Base-by-base conservation (phyloP, 2,329 filamentous ascomycete genomes). In the Colletotrichum plurivorum region DNA sequence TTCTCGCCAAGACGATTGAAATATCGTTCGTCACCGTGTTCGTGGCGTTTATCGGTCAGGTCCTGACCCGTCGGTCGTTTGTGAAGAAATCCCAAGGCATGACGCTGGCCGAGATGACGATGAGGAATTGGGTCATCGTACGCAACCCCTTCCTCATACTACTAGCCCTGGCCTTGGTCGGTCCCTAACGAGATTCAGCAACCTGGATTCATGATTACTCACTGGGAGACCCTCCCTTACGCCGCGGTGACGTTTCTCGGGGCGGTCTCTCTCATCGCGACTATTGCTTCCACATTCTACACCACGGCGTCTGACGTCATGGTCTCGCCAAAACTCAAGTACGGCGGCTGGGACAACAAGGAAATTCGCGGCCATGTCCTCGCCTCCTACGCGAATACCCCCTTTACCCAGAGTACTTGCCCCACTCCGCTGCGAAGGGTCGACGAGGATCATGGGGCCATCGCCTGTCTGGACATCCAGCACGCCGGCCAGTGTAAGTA, bases 1-100 rank as follows among this genome's bases (percentile, higher is more conserved):
- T 94, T 2, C 81, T 94, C 43, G 92, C 93, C 8, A 95, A 95
- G 78, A 88, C 91, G 0, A 93, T 95, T 55, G 93, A 95, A 78
- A 76, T 95, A 71, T 90, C 91, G 0, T 95, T 94, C 74, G 92
- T 94, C 4, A 94, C 93, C 0, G 90, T 93, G 0, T 93, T 94
- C 69, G 91, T 95, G 1, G 87, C 91, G 0, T 93, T 93, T 63
- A 77, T 95, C 0, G 93, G 93, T 0, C 93, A 96, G 76, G 87
- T 92, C 0, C 80, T 95, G 16, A 94, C 89, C n/a, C 85, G 92
- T 20, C 83, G 91, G 63, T 91, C 93, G 0, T 87, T 93, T 63
- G 85, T 86, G 25, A 87, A 85, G 62, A 82, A 85, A 9, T 87
- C 89, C 0, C 81, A 83, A 3, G 93, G 93, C 2, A 87, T 95